Conservation (phyloP, 192 early-diverging fungal genomes). For the Chytriomyces sp. region DNA sequence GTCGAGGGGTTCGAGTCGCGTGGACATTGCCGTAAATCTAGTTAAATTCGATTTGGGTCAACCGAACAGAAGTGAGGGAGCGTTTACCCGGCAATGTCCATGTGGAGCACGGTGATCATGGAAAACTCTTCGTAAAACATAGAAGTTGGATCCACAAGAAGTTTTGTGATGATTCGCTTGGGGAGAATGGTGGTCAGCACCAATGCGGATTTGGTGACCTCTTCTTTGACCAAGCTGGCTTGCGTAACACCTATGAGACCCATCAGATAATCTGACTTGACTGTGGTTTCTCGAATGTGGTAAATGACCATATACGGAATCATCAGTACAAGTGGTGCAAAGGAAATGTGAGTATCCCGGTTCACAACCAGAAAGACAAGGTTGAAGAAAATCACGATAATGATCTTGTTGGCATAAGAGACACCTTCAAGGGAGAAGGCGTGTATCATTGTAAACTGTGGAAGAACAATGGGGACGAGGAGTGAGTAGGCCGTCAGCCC, state of each 20-base stretch:
- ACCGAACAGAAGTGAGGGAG: constrained; percentile 1
- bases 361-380: constrained; percentile 16
- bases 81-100: constrained; percentile 55
- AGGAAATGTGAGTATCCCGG: background rate
- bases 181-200: constrained; percentile 52
- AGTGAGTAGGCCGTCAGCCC: constrained; percentile 5
- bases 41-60: background rate
- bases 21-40: constrained; percentile 57
- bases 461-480: constrained; percentile 7
- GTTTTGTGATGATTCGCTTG: constrained; percentile 44
- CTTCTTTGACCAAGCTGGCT: constrained; percentile 46
- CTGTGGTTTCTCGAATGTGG: constrained; percentile 22
- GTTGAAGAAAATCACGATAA: background rate
- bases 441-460: constrained; percentile 24
- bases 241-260: constrained; percentile 49
- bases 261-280: constrained; percentile 33
- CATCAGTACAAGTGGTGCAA: constrained; percentile 12
- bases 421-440: constrained; percentile 28
- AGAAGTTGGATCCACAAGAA: constrained; percentile 41
- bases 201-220: constrained; percentile 39
- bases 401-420: background rate
- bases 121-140: constrained; percentile 52
- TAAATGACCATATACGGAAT: constrained; percentile 21
- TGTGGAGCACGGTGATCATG: constrained; percentile 48
- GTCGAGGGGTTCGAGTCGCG: constrained; percentile 46